These are phyloP conservation scores for Ciborinia camelliae DNA, from an alignment of 2,329 filamentous ascomycete genomes.

Conservation along the genomic window DNA sequence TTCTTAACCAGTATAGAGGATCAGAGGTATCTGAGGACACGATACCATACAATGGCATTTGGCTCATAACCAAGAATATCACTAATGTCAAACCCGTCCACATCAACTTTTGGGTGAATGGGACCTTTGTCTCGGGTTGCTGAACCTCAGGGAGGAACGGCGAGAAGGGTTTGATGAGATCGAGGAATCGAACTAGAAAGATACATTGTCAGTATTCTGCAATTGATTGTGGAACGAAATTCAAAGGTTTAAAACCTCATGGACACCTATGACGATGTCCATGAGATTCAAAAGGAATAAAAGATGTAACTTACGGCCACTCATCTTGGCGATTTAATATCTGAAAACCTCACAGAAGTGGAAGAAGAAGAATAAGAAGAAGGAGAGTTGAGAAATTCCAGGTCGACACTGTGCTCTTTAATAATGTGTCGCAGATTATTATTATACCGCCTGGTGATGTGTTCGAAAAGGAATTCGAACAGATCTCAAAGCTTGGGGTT, in stretches of 20 bases:
- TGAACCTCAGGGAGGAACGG: conserved; percentile 99
- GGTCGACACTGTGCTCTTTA: conserved; percentile 28
- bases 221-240: conserved; percentile 23
- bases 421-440: conserved; percentile 28
- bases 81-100: conserved; percentile 91
- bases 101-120: conserved; percentile 98
- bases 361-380: conserved; percentile 35
- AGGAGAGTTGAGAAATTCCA: conserved; percentile 31
- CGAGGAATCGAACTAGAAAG: conserved; percentile 87
- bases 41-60: conserved; percentile 99
- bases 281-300: conserved; percentile 20
- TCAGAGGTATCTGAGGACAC: conserved; percentile 98
- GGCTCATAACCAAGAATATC: conserved; percentile 99
- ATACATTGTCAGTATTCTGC: conserved; percentile 31
- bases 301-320: conserved; percentile 40
- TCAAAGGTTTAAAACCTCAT: conserved; percentile 13
- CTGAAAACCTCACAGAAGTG: conserved; percentile 39
- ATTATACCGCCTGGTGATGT: conserved; percentile 30
- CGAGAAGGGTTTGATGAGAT: conserved; percentile 99
- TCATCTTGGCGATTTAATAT: conserved; percentile 41
- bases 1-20: conserved; percentile 98
- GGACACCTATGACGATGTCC: conserved; percentile 9
- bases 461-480: conserved; percentile 28
- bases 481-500: conserved; percentile 29
- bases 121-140: conserved; percentile 96